These are phyloP conservation scores for Cyberlindnera veronae DNA, from an alignment of 805 yeast genomes.

Conservation along the genomic window DNA sequence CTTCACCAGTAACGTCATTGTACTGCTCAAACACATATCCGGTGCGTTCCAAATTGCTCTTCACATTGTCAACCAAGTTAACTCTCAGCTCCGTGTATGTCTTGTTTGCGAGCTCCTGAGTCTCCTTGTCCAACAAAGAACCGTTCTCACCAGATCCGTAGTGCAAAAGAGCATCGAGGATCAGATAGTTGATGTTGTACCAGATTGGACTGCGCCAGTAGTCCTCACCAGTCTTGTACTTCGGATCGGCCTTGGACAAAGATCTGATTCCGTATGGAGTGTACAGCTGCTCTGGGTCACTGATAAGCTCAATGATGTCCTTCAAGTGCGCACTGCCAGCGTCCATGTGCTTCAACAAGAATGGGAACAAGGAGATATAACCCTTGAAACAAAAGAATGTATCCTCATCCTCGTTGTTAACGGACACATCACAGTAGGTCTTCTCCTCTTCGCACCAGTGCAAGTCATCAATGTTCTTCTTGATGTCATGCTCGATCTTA, in stretches of 20 bases:
- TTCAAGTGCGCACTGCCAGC: slow-evolving; percentile 43
- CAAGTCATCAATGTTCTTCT: slow-evolving; percentile 60
- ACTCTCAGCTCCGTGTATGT: slow-evolving; percentile 58
- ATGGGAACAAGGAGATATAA: slow-evolving; percentile 83
- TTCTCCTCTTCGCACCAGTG: slow-evolving; percentile 75
- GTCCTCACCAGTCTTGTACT: slow-evolving; percentile 76
- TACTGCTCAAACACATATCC: slow-evolving; percentile 93
- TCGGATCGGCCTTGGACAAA: slow-evolving; percentile 60
- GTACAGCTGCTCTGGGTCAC: slow-evolving; percentile 75
- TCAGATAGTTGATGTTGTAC: slow-evolving; percentile 85
- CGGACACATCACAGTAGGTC: slow-evolving; percentile 79
- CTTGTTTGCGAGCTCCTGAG: slow-evolving; percentile 34
- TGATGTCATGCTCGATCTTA: slow-evolving; percentile 51
- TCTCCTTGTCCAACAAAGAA: slow-evolving; percentile 27
- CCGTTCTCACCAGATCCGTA: slow-evolving; percentile 39
- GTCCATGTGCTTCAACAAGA: slow-evolving; percentile 64
- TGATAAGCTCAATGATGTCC: slow-evolving; percentile 51
- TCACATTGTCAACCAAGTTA: slow-evolving; percentile 67
- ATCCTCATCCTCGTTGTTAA: slow-evolving; percentile 69
- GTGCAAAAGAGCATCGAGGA: slow-evolving; percentile 62
- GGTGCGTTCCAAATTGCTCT: slow-evolving; percentile 63
- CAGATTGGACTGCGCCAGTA: slow-evolving; percentile 97
- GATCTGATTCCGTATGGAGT: slow-evolving; percentile 77
- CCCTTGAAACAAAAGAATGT: slow-evolving; percentile 85
- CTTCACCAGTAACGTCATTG: slow-evolving; percentile 68